Evolutionary conservation across 371 early-diverging fungal genomes (phyloP).

Genomic region (Syncephalastrum monosporum): DNA sequence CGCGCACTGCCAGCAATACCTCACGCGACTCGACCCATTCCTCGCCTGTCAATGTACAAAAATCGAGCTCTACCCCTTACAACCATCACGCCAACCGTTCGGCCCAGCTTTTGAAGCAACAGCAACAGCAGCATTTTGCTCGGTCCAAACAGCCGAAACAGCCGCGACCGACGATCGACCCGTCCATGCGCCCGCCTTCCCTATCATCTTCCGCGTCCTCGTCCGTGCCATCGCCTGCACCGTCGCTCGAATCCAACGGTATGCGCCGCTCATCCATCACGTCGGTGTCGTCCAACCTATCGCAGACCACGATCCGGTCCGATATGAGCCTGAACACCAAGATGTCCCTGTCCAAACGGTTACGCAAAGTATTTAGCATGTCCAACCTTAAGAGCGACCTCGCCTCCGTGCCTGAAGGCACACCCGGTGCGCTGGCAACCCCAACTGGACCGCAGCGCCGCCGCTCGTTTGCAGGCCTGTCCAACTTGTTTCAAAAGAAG

Average conservation of each 20-base stretch:
- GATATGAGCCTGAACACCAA: slow-evolving; percentile 33
- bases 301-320: slow-evolving; percentile 24
- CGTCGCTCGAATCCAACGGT: slow-evolving; percentile 65
- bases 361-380: slow-evolving; percentile 56
- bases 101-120: slow-evolving; percentile 15
- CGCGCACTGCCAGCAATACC: slow-evolving; percentile 22
- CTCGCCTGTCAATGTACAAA: slow-evolving; percentile 24
- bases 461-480: slow-evolving; percentile 42
- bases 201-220: slow-evolving; percentile 45
- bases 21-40: slow-evolving; percentile 8
- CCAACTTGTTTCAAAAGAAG: slow-evolving; percentile 30
- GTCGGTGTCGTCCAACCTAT: slow-evolving; percentile 31
- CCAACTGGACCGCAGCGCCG: slow-evolving; percentile 31
- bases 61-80: slow-evolving; percentile 30
- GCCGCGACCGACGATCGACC: slow-evolving; percentile 48
- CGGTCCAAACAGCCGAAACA: slow-evolving; percentile 52
- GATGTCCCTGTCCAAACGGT: slow-evolving; percentile 39
- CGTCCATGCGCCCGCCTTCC: slow-evolving; percentile 31
- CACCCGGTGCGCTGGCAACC: slow-evolving; percentile 9
- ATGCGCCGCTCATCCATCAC: slow-evolving; percentile 46
- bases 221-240: slow-evolving; percentile 61
- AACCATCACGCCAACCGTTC: slow-evolving; percentile 11
- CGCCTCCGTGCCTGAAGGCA: slow-evolving; percentile 7
- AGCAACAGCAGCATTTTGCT: slow-evolving; percentile 15
- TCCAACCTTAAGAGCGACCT: slow-evolving; percentile 23